These are phyloP conservation scores for Aspergillus phoenicis DNA, from an alignment of 2,329 filamentous ascomycete species.

Conservation along the genomic window DNA sequence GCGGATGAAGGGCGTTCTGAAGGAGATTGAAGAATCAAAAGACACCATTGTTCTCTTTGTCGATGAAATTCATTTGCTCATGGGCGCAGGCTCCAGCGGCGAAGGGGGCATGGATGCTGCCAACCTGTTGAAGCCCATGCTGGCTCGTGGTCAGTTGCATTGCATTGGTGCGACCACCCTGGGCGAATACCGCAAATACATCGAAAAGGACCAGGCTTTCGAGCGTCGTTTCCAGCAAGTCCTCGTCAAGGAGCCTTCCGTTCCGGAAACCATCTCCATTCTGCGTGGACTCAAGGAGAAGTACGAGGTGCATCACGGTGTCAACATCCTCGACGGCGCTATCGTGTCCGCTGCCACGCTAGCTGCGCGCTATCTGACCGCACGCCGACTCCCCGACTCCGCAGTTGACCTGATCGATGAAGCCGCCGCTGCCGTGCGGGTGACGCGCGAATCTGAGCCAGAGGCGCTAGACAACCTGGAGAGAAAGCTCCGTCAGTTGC, in stretches of 20 bases:
- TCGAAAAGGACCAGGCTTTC: constrained; percentile 97
- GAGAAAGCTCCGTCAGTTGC: constrained; percentile 82
- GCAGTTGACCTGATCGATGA: constrained; percentile 97
- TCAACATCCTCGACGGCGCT: constrained; percentile 91
- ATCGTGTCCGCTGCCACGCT: constrained; percentile 90
- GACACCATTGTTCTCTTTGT: constrained; percentile 98
- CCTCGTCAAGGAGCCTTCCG: constrained; percentile 87
- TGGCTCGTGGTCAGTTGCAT: constrained; percentile 93
- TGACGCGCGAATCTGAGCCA: constrained; percentile 93
- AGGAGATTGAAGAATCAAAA: constrained; percentile 92
- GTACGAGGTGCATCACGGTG: constrained; percentile 97
- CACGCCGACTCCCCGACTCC: constrained; percentile 87
- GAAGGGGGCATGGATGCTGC: constrained; percentile 99
- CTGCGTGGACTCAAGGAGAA: constrained; percentile 97
- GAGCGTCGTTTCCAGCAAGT: constrained; percentile 99
- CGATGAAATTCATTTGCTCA: constrained; percentile 96
- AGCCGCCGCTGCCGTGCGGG: constrained; percentile 92
- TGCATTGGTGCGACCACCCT: constrained; percentile 97
- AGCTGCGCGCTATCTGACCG: constrained; percentile 89
- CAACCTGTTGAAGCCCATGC: constrained; percentile 96
- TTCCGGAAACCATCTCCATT: constrained; percentile 92
- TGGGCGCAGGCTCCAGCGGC: constrained; percentile 92
- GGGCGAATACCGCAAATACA: constrained; percentile 95
- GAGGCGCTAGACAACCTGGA: constrained; percentile 95
- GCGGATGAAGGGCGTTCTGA: constrained; percentile 97